Conservation (phyloP, 441 rosid genomes). For the Brassica balearica region DNA sequence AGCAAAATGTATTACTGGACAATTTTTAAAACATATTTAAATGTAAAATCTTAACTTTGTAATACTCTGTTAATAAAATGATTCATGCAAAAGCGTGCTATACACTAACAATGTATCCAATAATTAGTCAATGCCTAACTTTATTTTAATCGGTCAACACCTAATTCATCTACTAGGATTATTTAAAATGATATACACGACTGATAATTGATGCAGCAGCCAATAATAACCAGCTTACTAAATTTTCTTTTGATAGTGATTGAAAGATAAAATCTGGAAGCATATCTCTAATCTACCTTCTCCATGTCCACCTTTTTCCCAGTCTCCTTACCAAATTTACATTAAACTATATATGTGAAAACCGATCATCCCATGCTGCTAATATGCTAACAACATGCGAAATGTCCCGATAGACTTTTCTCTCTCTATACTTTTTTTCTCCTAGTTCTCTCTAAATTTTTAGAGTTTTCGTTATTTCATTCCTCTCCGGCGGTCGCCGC, state of each 20-base stretch:
- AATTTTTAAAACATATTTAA: not conserved
- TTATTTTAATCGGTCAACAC: conserved; percentile 4
- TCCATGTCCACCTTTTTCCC: not conserved
- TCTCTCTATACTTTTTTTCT: no score
- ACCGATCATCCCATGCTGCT: not conserved
- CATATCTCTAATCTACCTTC: not conserved
- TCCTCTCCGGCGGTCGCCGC: no score
- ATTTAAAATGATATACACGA: not conserved
- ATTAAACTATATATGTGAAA: not conserved
- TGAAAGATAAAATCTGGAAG: not conserved
- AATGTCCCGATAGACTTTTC: no score
- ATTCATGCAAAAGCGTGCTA: not conserved
- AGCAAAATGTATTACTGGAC: not conserved
- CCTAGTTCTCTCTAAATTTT: no score
- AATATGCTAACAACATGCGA: not conserved
- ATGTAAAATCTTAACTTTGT: not conserved
- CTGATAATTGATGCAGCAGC: not conserved
- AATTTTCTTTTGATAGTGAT: not conserved
- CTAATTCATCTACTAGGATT: not conserved
- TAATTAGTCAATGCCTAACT: not conserved
- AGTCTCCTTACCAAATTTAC: not conserved
- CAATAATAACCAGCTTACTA: not conserved
- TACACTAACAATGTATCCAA: not conserved
- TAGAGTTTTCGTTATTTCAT: no score
- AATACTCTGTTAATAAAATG: not conserved